phyloP scores from a whole-genome alignment of 2,329 filamentous ascomycete species.

The Macrophomina tecta region DNA sequence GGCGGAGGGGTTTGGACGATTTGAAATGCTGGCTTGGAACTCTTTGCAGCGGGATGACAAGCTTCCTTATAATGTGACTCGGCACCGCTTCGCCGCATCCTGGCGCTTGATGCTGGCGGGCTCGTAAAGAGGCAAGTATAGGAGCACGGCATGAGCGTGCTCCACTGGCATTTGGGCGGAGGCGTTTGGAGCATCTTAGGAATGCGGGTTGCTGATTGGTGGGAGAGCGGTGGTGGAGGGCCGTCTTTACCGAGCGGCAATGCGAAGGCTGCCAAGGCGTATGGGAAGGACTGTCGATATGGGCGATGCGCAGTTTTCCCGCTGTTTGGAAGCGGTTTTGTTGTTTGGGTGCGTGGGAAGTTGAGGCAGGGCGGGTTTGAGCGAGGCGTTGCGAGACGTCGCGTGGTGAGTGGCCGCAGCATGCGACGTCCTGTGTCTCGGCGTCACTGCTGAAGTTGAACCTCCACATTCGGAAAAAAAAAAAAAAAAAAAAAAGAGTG shows the following conservation, averaged over 20 bases:
- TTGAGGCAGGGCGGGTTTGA: constrained; percentile 19
- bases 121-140: not conserved
- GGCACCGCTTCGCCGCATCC: not conserved
- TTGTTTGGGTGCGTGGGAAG: constrained; percentile 2
- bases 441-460: not conserved
- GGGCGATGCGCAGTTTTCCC: not conserved
- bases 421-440: constrained; percentile 16
- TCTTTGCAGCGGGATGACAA: not conserved
- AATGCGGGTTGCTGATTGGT: not conserved
- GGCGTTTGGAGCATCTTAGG: not conserved
- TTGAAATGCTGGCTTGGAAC: not conserved
- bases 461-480: too few species aligned
- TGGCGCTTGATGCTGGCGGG: not conserved
- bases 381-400: constrained; percentile 6
- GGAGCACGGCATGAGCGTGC: constrained; percentile 2
- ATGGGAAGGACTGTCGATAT: not conserved
- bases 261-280: constrained; percentile 18
- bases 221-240: not conserved
- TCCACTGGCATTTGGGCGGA: constrained; percentile 4
- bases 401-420: constrained; percentile 3
- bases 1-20: not conserved
- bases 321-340: not conserved
- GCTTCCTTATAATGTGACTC: constrained; percentile 1
- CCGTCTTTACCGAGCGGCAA: not conserved
- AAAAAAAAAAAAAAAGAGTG: too few species aligned